Percentiles rank a stretch among this genome's conserved stretches.
These are phyloP conservation scores for Lachnum nothofagi DNA, from an alignment of 2,329 filamentous ascomycete genomes.

Conservation along the genomic window DNA sequence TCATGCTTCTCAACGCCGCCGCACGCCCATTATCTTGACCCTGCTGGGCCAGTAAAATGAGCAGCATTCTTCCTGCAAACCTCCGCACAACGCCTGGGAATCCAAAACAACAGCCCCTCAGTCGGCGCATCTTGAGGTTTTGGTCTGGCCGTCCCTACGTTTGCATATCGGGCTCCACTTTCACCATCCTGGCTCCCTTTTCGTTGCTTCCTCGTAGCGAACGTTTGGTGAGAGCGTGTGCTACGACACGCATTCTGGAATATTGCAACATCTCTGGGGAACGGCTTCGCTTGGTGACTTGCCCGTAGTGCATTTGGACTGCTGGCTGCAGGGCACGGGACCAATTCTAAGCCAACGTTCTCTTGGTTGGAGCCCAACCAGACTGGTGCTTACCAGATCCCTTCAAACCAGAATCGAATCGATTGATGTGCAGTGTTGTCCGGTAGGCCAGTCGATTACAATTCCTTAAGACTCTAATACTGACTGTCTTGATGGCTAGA, in stretches of 20 bases:
- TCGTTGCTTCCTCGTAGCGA: constrained; percentile 19
- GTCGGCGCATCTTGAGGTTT: no score
- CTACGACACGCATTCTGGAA: constrained; percentile 9
- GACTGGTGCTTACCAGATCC: constrained; percentile 3
- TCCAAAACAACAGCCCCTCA: not conserved
- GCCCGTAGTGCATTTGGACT: not conserved
- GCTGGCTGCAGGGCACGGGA: not conserved
- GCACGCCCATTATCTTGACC: not conserved
- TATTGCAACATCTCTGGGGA: not conserved
- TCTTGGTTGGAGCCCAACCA: constrained; percentile 1
- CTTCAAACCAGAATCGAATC: constrained; percentile 2
- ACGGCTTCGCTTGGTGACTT: not conserved
- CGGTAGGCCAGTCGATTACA: constrained; percentile 13
- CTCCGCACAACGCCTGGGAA: constrained; percentile 3
- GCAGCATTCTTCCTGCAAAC: constrained; percentile 21
- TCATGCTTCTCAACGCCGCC: constrained; percentile 9
- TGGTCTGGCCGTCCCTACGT: constrained; percentile 4
- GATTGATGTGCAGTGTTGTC: constrained; percentile 3
- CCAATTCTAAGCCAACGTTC: constrained; percentile 1
- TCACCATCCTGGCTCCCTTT: constrained; percentile 19
- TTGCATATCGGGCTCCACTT: no score
- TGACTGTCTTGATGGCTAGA: constrained; percentile 5
- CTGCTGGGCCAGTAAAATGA: constrained; percentile 16
- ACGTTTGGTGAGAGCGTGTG: constrained; percentile 17
- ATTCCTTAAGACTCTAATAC: not conserved